Evolutionary conservation across 148 eudicot species (phyloP), one percentile per base, ranked within the genome.

Genomic region (Chenopodium quinoa): DNA sequence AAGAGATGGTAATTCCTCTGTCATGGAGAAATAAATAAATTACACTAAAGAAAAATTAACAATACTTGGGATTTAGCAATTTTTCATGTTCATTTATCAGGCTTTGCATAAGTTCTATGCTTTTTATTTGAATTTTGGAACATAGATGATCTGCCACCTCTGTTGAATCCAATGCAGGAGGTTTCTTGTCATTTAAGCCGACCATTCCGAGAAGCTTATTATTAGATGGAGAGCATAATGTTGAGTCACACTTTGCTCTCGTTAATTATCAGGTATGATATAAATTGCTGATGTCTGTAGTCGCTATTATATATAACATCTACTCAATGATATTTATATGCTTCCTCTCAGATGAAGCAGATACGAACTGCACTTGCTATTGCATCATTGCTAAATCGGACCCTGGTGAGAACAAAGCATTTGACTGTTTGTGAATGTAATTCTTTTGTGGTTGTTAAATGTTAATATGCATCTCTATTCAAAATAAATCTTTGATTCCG

Each of bases 331-430:
- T 76, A 32, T 66, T 75, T 74, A 9, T 78, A 86, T 80, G 79
- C 50, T 78, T 78, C 37, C 84, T 69, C 81, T 78, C 94, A 93
- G 99, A 87, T 91, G 23, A 93, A 96, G 86, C 99, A 93, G 88
- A 96, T 96, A 87, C 89, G 97, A 81, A 90, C 91, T 68, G 99
- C 98, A 75, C 98, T 96, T 84, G 97, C 99, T 78, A 86, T 96
- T 79, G 93, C 98, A 62, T 89, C 93, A 71, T 79, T 96, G 83
- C 83, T 93, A 86, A 89, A 87, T 52, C 99, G 98, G 81, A 91
- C 94, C 52, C 86, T 96, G 99, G 99, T 96, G 87, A 93, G 94
- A 80, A 82, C 34, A 27, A 75, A 67, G 19, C 48, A 73, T 78
- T 50, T 52, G 63, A 70, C 79, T 80, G 68, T 48, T 22, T 65